Base-by-base conservation (phyloP, 2,329 filamentous ascomycete species). In the Leptographium lundbergii region DNA sequence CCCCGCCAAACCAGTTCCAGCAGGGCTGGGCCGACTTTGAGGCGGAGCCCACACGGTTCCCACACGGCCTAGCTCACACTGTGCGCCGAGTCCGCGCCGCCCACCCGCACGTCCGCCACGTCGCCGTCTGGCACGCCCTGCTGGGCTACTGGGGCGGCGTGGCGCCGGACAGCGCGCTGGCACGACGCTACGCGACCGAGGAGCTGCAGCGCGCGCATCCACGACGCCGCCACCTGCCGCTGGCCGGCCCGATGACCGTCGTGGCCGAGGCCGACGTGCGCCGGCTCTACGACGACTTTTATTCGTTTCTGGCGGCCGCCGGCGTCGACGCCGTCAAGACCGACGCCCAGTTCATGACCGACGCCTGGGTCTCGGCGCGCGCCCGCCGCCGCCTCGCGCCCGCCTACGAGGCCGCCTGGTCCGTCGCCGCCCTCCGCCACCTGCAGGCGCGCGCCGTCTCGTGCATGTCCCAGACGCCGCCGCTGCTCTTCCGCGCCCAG, bases 81-180 rank as follows among this genome's bases (percentile, higher is more conserved):
- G 78, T 95, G 1, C 73, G 77, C 6, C 79, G 81, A 7, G 88
- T 97, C 60, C 84, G 89, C 25, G 72, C 79, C 22, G 79, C 78
- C 19, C 82, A 91, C 66, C 84, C 85, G 0, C 82, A 84, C 61
- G 86, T 97, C 60, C 81, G 87, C 61, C 87, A 96, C 65, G 81
- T 97, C 56, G 89, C 89, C 13, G 92, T 97, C 0, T 99, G 94
- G 94, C 94, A 99, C 73, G 89, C 92, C 0, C 77, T 97, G 0
- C 70, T 87, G 34, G 78, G 91, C 2, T 96, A 96, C 70, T 96
- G 94, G 94, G 92, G 90, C 54, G 91, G 91, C 0, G 84, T 99
- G 13, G 82, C 89, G 0, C 85, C 88, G 0, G 72, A 81, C 6
- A 88, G 91, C 0, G 79, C 84, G 54, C 82, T 99, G 55, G 88